These are phyloP conservation scores for Leccinum rimulosum DNA, from an alignment of 768 basidiomycete species.

Conservation along the genomic window DNA sequence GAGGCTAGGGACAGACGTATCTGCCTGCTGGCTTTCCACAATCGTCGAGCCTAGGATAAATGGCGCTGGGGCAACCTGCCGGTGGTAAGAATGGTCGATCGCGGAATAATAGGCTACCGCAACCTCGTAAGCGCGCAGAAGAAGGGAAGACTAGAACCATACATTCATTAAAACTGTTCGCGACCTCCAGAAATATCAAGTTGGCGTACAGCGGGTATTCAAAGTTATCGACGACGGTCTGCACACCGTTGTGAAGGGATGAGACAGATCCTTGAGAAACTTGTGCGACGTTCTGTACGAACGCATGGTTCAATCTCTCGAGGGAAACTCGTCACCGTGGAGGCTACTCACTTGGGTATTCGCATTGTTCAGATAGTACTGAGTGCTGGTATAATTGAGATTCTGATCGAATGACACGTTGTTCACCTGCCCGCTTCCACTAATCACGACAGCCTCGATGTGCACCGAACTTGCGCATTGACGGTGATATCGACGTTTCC, in stretches of 20 bases:
- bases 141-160: slow-evolving; percentile 1
- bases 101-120: slow-evolving; percentile 43
- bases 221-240: slow-evolving; percentile 48
- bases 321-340: no score
- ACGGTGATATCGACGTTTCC: no score
- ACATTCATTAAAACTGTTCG: slow-evolving; percentile 27
- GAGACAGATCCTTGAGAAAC: slow-evolving; percentile 43
- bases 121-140: not conserved
- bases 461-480: no score
- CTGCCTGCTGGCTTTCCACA: slow-evolving; percentile 53
- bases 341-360: no score
- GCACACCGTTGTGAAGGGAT: slow-evolving; percentile 48
- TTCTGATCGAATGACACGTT: no score
- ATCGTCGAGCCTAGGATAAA: slow-evolving; percentile 60
- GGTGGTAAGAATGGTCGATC: slow-evolving; percentile 71
- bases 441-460: no score
- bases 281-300: no score
- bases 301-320: no score
- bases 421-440: no score
- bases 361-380: no score
- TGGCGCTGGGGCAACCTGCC: slow-evolving; percentile 54
- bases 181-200: slow-evolving; percentile 31
- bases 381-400: no score
- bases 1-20: slow-evolving; percentile 34
- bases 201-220: slow-evolving; percentile 51